Percentiles rank a stretch among this genome's conserved stretches.
Conservation (phyloP, 352 stramenopile genomes). For the Pythium dissotocum region DNA sequence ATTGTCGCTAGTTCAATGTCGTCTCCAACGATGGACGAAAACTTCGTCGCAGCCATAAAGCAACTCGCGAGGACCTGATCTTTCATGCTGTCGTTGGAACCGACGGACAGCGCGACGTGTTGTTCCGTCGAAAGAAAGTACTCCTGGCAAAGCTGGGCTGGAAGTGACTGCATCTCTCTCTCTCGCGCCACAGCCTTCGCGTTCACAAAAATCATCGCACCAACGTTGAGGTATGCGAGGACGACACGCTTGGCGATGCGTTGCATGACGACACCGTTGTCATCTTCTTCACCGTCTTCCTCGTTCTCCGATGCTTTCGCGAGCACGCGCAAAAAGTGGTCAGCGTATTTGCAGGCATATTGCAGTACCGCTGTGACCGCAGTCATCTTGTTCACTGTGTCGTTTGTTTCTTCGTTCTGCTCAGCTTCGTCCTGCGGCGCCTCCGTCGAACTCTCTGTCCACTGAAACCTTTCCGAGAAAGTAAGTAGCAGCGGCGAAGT, state of each 20-base stretch:
- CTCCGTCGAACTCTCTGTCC: background rate
- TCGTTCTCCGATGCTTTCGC: background rate
- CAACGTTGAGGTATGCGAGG: slow-evolving; percentile 20
- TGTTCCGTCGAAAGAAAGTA: slow-evolving; percentile 22
- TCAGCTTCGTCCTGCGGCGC: background rate
- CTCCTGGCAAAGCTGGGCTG: slow-evolving; percentile 19
- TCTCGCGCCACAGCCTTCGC: background rate
- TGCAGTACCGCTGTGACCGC: background rate
- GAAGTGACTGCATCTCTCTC: background rate
- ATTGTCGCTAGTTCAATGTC: slow-evolving; percentile 18
- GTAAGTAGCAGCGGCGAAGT: background rate
- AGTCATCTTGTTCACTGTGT: background rate
- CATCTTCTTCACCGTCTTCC: slow-evolving; percentile 2
- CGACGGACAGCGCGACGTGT: slow-evolving; percentile 1
- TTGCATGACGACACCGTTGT: background rate
- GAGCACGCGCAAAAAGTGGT: slow-evolving; percentile 9
- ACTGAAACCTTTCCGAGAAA: background rate
- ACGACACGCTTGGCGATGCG: slow-evolving; percentile 9
- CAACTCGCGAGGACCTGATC: slow-evolving; percentile 26
- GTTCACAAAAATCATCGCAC: slow-evolving; percentile 13
- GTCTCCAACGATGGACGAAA: slow-evolving; percentile 15
- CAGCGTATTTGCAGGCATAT: slow-evolving; percentile 3
- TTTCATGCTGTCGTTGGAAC: background rate
- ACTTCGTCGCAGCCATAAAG: slow-evolving; percentile 17
- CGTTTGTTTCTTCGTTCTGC: background rate